These are phyloP conservation scores for Sphagnum tenellum DNA, from an alignment of 225 moss, liverwort and hornwort species.

Conservation along the genomic window DNA sequence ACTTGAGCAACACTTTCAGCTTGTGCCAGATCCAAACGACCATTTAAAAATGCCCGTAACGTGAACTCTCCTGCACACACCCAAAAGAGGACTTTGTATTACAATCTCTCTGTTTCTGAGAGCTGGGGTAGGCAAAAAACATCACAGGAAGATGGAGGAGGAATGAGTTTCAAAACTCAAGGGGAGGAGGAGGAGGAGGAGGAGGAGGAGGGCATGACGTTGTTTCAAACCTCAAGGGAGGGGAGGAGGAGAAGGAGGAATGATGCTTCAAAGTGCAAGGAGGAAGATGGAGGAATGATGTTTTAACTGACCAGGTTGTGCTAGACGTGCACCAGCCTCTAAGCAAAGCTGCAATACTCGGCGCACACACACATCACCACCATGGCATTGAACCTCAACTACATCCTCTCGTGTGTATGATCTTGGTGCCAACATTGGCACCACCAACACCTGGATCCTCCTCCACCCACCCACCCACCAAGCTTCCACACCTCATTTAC, in stretches of 20 bases:
- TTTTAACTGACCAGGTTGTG: slow-evolving; percentile 64
- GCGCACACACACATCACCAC: slow-evolving; percentile 85
- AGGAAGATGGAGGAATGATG: not conserved
- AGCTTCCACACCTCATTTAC: too few relatives aligned
- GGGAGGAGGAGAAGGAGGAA: not conserved
- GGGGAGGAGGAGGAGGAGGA: too few relatives aligned
- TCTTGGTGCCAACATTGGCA: slow-evolving; percentile 92
- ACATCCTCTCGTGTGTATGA: slow-evolving; percentile 97
- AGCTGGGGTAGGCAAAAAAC: too few relatives aligned
- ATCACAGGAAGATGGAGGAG: too few relatives aligned
- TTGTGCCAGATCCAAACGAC: slow-evolving; percentile 89
- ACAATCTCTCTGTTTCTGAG: too few relatives aligned
- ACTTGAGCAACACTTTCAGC: slow-evolving; percentile 88
- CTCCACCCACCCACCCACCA: too few relatives aligned
- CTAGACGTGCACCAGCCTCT: slow-evolving; percentile 95
- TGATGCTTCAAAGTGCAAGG: too few relatives aligned
- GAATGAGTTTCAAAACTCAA: too few relatives aligned
- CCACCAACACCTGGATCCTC: slow-evolving; percentile 51
- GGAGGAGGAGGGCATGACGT: too few relatives aligned
- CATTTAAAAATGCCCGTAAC: slow-evolving; percentile 88
- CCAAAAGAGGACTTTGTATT: too few relatives aligned
- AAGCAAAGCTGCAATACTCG: slow-evolving; percentile 89
- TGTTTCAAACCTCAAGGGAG: not conserved
- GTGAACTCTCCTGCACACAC: slow-evolving; percentile 73
- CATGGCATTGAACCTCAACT: slow-evolving; percentile 96